Percentiles rank a stretch among this genome's conserved stretches.
Conservation (phyloP, 306 rosid genomes). For the Purshia tridentata region DNA sequence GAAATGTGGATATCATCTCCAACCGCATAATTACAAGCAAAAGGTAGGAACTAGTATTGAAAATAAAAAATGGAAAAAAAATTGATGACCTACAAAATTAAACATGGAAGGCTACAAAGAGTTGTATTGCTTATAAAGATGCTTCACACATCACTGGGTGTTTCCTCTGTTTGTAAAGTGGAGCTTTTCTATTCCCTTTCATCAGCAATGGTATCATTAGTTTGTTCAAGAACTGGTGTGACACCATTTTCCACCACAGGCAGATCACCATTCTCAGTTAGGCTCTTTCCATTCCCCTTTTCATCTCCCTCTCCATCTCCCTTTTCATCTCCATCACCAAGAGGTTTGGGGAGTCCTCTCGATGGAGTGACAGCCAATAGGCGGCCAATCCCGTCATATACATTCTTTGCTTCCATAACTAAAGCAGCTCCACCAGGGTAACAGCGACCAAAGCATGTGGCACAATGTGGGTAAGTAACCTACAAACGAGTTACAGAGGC, state of each 20-base stretch:
- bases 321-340: conserved; percentile 35
- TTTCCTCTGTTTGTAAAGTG: conserved; percentile 34
- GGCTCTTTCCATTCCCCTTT: conserved; percentile 29
- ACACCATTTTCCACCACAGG: conserved; percentile 62
- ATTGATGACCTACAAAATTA: conserved; percentile 27
- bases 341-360: conserved; percentile 66
- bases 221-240: conserved; percentile 39
- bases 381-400: conserved; percentile 71
- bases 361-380: conserved; percentile 61
- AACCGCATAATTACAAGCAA: conserved; percentile 21
- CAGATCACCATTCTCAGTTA: conserved; percentile 57
- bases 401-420: conserved; percentile 67
- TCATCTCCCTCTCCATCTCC: conserved; percentile 46
- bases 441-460: conserved; percentile 94
- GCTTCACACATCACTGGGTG: conserved; percentile 37
- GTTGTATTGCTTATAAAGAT: conserved; percentile 17
- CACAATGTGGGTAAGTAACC: conserved; percentile 88
- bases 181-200: conserved; percentile 39
- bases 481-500: conserved; percentile 29
- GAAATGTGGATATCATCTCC: conserved; percentile 4
- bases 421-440: conserved; percentile 75
- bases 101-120: conserved; percentile 1
- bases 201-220: conserved; percentile 30
- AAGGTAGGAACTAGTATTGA: background rate
- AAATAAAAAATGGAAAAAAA: background rate